Evolutionary conservation across 345 rosid genomes (phyloP).

Genomic region (Camelina sativa): DNA sequence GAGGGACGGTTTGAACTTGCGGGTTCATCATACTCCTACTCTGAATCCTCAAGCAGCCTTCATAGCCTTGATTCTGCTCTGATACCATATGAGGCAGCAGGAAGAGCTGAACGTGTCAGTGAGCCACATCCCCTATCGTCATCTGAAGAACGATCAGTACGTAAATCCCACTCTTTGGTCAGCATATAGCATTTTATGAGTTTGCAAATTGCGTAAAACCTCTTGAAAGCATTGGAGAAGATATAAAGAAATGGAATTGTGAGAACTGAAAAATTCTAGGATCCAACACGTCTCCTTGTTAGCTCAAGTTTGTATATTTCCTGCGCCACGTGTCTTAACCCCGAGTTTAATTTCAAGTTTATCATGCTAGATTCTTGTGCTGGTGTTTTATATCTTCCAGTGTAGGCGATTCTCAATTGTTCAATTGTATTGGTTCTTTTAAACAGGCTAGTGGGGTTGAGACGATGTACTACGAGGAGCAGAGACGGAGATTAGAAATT

Average conservation of each 20-base stretch:
- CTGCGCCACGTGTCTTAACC: not conserved
- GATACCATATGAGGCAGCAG: conserved; percentile 29
- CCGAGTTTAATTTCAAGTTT: not conserved
- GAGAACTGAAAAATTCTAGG: not conserved
- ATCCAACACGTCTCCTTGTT: conserved; percentile 4
- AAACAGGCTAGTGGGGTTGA: conserved; percentile 29
- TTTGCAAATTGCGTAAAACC: conserved; percentile 8
- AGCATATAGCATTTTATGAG: not conserved
- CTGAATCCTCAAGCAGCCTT: conserved; percentile 39
- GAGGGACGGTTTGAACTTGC: conserved; percentile 35
- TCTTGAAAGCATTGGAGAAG: conserved; percentile 1
- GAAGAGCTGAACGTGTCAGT: conserved; percentile 7
- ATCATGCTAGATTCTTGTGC: conserved; percentile 12
- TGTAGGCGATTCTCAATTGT: conserved; percentile 20
- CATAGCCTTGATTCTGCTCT: conserved; percentile 35
- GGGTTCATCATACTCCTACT: conserved; percentile 20
- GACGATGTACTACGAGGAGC: conserved; percentile 41
- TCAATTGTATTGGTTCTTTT: conserved; percentile 10
- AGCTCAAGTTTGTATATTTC: not conserved
- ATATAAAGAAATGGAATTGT: not conserved
- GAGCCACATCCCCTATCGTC: conserved; percentile 25
- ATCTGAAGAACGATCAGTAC: conserved; percentile 34
- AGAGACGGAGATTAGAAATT: conserved; percentile 39
- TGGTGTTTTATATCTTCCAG: conserved; percentile 22
- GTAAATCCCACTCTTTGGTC: conserved; percentile 24